A percentile compares a stretch with the other conserved stretches of the same genome.
phyloP scores from a whole-genome alignment of 495 filamentous ascomycete species.

The Zalerion maritima region DNA sequence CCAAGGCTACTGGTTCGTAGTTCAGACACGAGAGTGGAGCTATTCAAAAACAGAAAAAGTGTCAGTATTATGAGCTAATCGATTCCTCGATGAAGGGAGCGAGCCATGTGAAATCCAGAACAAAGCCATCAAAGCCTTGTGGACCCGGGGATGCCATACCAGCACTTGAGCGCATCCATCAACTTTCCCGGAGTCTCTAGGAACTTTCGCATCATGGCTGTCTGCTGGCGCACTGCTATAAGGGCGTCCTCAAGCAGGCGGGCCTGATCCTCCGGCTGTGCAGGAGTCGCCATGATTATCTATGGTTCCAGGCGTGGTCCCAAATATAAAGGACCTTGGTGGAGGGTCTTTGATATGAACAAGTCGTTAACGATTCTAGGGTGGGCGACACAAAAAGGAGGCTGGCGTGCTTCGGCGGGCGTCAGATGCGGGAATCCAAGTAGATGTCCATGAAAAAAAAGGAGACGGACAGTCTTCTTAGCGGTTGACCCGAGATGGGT shows the following conservation, averaged over 20 bases:
- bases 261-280: slow-evolving; percentile 75
- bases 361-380: too few species aligned
- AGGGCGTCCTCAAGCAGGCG: slow-evolving; percentile 94
- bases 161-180: slow-evolving; percentile 99
- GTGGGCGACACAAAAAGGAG: too few species aligned
- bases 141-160: slow-evolving; percentile 38
- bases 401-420: too few species aligned
- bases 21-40: slow-evolving; percentile 94
- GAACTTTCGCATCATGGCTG: slow-evolving; percentile 88
- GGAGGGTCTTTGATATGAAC: too few species aligned
- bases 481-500: too few species aligned
- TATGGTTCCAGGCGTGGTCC: slow-evolving; percentile 1
- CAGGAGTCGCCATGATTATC: slow-evolving; percentile 45
- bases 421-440: too few species aligned
- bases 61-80: slow-evolving; percentile 8
- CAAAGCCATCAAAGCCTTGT: neutral
- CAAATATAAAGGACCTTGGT: too few species aligned
- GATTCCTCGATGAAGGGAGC: slow-evolving; percentile 1
- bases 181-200: slow-evolving; percentile 95
- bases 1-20: slow-evolving; percentile 88
- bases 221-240: slow-evolving; percentile 91
- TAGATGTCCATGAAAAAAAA: too few species aligned
- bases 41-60: slow-evolving; percentile 24
- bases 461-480: too few species aligned
- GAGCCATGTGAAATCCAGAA: slow-evolving; percentile 1